Base-by-base conservation (phyloP, 2,329 filamentous ascomycete species). In the Fusarium buharicum region DNA sequence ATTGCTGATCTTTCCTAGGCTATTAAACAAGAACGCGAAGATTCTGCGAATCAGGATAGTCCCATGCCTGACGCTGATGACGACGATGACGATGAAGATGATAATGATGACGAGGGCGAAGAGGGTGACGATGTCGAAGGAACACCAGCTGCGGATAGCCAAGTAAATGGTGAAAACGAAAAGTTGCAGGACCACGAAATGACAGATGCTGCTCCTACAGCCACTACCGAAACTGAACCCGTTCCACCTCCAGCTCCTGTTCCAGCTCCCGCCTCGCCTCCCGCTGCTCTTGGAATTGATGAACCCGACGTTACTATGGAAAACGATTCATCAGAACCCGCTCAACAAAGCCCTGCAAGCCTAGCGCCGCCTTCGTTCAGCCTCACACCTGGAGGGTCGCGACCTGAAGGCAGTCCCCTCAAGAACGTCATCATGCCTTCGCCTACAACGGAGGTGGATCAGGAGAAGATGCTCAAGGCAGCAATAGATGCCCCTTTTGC, bases 1-100 rank as follows among this genome's bases (percentile, higher is more conserved):
- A 40, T 20, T 45, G 34, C 67, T 73, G 52, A 72, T 69, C 54
- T 22, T 33, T 16, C 10, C 34, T 55, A 80, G 79, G 75, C 64
- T 24, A 70, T 75, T 50, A 82, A 78, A 81, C 22, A 24, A 24
- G 22, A 24, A 8, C 59, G 78, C 33, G 79, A 78, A 13, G 78
- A 79, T 22, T 74, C 73, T 13, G 74, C 75, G n/a, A 78, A 78
- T 41, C 77, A 78, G 13, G 83, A 85, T 58, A 81, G 77, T 63
- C 82, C 85, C 56, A 83, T 84, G 77, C 80, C 77, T 1, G 86
- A 87, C 37, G 79, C 77, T 20, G 78, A 80, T 27, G 76, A 82
- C 16, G 79, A 76, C n/a, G 74, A 75, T 71, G 76, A 78, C 9
- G 81, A 81, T 4, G 81, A 79, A 16, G 81, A 82, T 2, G 82